Evolutionary conservation across 495 filamentous ascomycete species (phyloP).

Genomic region (Tuber microsphaerosporum): DNA sequence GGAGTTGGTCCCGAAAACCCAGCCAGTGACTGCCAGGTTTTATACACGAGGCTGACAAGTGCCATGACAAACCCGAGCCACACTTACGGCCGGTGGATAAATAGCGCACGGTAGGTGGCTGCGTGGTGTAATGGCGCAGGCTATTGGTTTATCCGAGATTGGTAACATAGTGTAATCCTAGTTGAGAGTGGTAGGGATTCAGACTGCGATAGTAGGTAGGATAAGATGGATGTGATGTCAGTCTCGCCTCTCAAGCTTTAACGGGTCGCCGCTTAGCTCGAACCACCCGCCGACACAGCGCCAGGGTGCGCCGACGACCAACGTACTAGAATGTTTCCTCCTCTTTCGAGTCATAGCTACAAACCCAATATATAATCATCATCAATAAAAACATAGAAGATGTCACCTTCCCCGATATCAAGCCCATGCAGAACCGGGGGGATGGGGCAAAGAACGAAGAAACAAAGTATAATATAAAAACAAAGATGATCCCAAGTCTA

Average conservation of each 20-base stretch:
- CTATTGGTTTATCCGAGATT: neutral
- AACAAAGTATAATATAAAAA: neutral
- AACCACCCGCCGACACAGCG: neutral
- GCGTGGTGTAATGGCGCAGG: neutral
- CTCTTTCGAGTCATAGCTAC: neutral
- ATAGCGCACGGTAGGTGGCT: neutral
- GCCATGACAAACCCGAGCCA: neutral
- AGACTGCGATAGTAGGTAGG: neutral
- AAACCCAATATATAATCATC: neutral
- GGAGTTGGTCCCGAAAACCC: no score
- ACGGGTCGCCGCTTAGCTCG: neutral
- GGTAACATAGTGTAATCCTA: neutral
- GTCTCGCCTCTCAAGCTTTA: neutral
- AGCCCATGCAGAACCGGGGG: neutral
- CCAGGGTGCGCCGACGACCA: neutral
- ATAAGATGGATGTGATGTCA: neutral
- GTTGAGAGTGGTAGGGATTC: neutral
- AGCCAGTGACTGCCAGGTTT: neutral
- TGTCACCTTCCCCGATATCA: neutral
- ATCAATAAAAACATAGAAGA: neutral
- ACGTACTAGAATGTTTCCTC: neutral
- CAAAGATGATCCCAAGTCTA: neutral
- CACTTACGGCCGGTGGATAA: neutral
- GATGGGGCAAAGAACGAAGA: neutral
- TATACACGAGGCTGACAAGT: neutral